phyloP scores from a whole-genome alignment of 495 filamentous ascomycete species.

The Aspergillus mulundensis region DNA sequence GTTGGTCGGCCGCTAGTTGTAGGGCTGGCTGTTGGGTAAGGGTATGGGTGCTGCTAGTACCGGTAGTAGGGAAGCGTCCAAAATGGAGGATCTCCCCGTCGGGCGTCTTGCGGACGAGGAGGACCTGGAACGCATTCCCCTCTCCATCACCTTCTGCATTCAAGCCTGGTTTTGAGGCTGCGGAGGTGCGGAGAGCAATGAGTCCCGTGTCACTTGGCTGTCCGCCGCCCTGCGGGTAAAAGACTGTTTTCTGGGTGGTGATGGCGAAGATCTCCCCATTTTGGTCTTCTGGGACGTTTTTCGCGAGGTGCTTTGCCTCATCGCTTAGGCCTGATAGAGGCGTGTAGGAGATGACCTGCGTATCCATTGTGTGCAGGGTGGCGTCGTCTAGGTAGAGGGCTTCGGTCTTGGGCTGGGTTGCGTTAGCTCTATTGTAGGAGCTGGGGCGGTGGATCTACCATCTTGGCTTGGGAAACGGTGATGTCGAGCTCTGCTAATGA shows the following conservation, averaged over 20 bases:
- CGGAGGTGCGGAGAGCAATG: slow-evolving; percentile 42
- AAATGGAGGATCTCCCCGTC: slow-evolving; percentile 55
- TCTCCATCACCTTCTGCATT: neutral
- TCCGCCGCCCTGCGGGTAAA: slow-evolving; percentile 63
- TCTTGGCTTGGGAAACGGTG: too few relatives aligned
- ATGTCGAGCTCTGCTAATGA: too few relatives aligned
- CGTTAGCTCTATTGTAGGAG: too few relatives aligned
- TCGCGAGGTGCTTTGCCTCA: slow-evolving; percentile 33
- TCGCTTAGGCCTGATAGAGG: slow-evolving; percentile 46
- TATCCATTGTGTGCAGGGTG: slow-evolving; percentile 42
- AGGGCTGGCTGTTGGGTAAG: neutral
- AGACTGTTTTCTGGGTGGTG: slow-evolving; percentile 54
- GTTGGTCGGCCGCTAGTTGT: slow-evolving; percentile 33
- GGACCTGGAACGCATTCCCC: slow-evolving; percentile 42
- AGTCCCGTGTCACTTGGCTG: slow-evolving; percentile 58
- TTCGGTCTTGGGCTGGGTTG: slow-evolving; percentile 15
- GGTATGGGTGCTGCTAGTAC: neutral
- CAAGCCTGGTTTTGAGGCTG: neutral
- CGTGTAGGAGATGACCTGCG: slow-evolving; percentile 42
- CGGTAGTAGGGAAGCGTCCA: slow-evolving; percentile 39
- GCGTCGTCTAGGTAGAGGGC: slow-evolving; percentile 53
- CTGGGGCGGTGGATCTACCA: too few relatives aligned
- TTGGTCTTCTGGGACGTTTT: slow-evolving; percentile 12
- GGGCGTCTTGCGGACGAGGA: slow-evolving; percentile 43
- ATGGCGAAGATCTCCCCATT: slow-evolving; percentile 28